Evolutionary conservation across 495 filamentous ascomycete genomes (phyloP).

Genomic region (Penicillium subrubescens): DNA sequence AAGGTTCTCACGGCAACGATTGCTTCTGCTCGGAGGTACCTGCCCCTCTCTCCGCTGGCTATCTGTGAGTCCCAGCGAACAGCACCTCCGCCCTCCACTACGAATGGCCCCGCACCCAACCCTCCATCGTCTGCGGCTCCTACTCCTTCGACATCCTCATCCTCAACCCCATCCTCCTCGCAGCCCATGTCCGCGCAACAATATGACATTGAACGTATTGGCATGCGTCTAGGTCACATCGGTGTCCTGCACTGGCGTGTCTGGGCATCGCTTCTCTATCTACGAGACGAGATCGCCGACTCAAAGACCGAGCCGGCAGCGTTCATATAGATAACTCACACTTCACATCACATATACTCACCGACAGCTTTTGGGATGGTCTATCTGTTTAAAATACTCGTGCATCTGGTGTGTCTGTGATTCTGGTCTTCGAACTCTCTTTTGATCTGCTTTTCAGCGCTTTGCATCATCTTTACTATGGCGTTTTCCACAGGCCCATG

Average conservation of each 20-base stretch:
- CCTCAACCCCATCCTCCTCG: conserved; percentile 6
- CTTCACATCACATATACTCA: conserved; percentile 4
- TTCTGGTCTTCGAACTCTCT: background rate
- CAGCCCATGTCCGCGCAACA: conserved; percentile 31
- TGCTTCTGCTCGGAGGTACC: conserved; percentile 37
- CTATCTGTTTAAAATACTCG: background rate
- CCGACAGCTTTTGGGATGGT: background rate
- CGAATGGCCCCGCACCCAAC: conserved; percentile 1
- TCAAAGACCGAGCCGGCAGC: conserved; percentile 18
- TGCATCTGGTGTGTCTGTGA: background rate
- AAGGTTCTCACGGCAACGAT: conserved; percentile 40
- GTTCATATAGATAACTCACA: conserved; percentile 12
- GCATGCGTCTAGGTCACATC: conserved; percentile 75
- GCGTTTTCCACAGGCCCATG: conserved; percentile 2
- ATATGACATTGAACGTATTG: conserved; percentile 64
- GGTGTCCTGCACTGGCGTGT: conserved; percentile 83
- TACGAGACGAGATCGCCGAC: conserved; percentile 39
- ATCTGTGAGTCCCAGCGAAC: conserved; percentile 51
- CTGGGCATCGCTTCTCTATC: conserved; percentile 74
- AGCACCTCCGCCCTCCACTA: conserved; percentile 20
- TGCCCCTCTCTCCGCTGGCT: conserved; percentile 45
- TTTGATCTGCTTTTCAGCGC: conserved; percentile 41
- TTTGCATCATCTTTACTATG: conserved; percentile 29
- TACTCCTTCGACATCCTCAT: conserved; percentile 12
- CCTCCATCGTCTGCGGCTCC: conserved; percentile 1